These are phyloP conservation scores for Proliferodiscus dingleyae DNA, from an alignment of 2,329 filamentous ascomycete species.

Conservation along the genomic window DNA sequence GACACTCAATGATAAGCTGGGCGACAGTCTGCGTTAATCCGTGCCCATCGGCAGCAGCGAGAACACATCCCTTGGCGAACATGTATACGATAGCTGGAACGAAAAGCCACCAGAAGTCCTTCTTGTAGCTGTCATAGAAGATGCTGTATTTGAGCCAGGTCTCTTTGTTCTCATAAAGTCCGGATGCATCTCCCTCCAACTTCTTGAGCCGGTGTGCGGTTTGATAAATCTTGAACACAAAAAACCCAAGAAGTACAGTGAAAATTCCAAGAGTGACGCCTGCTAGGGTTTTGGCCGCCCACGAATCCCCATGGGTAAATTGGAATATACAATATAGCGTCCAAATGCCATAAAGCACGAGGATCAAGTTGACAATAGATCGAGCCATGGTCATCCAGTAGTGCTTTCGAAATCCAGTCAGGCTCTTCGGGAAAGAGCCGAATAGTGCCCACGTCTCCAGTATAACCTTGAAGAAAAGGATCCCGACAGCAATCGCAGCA, in stretches of 20 bases:
- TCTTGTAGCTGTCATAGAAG: constrained; percentile 95
- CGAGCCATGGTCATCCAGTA: constrained; percentile 93
- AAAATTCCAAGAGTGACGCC: constrained; percentile 76
- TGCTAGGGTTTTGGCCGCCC: constrained; percentile 82
- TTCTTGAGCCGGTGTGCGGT: constrained; percentile 71
- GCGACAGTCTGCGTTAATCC: constrained; percentile 76
- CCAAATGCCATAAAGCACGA: constrained; percentile 92
- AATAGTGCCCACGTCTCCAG: constrained; percentile 90
- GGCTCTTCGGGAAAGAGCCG: constrained; percentile 73
- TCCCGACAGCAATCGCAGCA: constrained; percentile 75
- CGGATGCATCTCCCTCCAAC: constrained; percentile 65
- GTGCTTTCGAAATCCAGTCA: constrained; percentile 84
- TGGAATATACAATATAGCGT: constrained; percentile 94
- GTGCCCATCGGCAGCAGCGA: constrained; percentile 80
- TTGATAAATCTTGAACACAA: constrained; percentile 76
- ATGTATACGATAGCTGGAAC: constrained; percentile 85
- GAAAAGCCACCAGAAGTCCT: constrained; percentile 96
- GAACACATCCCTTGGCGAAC: constrained; percentile 80
- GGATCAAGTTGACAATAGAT: constrained; percentile 82
- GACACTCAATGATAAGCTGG: constrained; percentile 73
- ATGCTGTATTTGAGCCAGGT: constrained; percentile 94
- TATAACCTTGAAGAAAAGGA: constrained; percentile 85
- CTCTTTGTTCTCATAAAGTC: constrained; percentile 81
- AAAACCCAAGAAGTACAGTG: constrained; percentile 75
- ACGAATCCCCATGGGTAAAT: constrained; percentile 89